Base-by-base conservation (phyloP, 768 basidiomycete species). In the Lentinula sp. region DNA sequence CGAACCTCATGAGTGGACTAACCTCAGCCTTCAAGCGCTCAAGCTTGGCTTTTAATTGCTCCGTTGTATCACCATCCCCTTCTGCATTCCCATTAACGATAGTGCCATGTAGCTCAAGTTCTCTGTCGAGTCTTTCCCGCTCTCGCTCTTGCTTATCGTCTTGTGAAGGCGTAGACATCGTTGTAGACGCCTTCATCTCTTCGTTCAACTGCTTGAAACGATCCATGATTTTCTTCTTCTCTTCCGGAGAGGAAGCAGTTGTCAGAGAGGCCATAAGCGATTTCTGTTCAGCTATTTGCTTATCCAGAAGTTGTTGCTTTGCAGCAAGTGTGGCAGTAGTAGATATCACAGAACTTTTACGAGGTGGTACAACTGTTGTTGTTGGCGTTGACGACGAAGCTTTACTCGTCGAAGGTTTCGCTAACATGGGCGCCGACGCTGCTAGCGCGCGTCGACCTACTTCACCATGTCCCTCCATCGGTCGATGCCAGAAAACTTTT, bases 401-500 rank as follows among this genome's bases (percentile, higher is more conserved):
- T 13, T 75, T 76, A 58, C 78, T 80, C 7, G 72, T 64, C 28
- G 72, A 62, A 52, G 91, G 80, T 64, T 85, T 88, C 34, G 89
- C 87, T 9, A 96, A 80, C 9, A 91, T 67, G 1, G 86, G 81
- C 7, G 91, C 92, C 32, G 89, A 91, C 4, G 90, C 91, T 13
- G 90, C 93, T 61, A 98, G 74, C 77, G 88, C 84, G 64, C 88
- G 82, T 52, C 84, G 76, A 2, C 95, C 95, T 16, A 77, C 79
- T 63, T 85, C 86, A 7, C 95, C 95, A 67, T 95, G 91, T 0
- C 95, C 95, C 58, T 91, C 91, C 85, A 95, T 84, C 6, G 93
- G 94, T 61, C 90, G 81, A 74, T 96, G 93, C 94, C 95, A 97
- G 67, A 96, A 93, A 37, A 97, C 80, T 73, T 95, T 96, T 65